phyloP scores from a whole-genome alignment of 2,329 filamentous ascomycete species.

The Stagonosporopsis vannaccii region DNA sequence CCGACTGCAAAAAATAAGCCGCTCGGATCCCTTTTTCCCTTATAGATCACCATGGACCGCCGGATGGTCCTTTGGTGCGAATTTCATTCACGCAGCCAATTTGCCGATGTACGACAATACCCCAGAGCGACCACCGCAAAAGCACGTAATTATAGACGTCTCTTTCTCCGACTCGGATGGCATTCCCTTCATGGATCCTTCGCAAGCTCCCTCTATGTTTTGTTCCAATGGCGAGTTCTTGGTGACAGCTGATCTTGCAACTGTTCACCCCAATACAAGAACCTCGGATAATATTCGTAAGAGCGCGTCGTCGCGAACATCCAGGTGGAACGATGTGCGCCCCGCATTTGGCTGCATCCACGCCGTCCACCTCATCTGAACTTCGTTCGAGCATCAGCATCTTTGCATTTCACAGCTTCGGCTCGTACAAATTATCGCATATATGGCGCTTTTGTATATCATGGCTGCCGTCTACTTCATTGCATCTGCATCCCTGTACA shows the following conservation, averaged over 20 bases:
- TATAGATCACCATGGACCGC: conserved; percentile 22
- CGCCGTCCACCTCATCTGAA: conserved; percentile 3
- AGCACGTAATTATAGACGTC: conserved; percentile 43
- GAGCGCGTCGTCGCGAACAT: neutral
- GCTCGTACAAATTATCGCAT: conserved; percentile 22
- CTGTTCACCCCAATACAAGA: conserved; percentile 8
- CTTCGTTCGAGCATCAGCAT: conserved; percentile 18
- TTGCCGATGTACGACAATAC: conserved; percentile 40
- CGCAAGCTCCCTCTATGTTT: conserved; percentile 32
- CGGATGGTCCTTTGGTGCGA: conserved; percentile 24
- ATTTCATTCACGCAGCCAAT: conserved; percentile 31
- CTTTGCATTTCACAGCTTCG: conserved; percentile 18
- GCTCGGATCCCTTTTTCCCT: neutral
- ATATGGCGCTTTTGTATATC: conserved; percentile 35
- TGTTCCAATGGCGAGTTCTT: conserved; percentile 24
- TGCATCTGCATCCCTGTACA: conserved; percentile 33
- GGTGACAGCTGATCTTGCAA: conserved; percentile 27
- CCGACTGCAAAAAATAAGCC: conserved; percentile 57
- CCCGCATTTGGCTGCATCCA: neutral
- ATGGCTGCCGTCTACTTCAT: conserved; percentile 27
- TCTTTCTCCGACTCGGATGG: conserved; percentile 18
- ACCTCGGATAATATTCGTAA: neutral
- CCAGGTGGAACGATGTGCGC: neutral
- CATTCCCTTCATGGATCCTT: conserved; percentile 25
- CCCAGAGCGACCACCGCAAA: conserved; percentile 34